These are phyloP conservation scores for Globisporangium polare DNA, from an alignment of 352 stramenopile genomes.

Conservation along the genomic window DNA sequence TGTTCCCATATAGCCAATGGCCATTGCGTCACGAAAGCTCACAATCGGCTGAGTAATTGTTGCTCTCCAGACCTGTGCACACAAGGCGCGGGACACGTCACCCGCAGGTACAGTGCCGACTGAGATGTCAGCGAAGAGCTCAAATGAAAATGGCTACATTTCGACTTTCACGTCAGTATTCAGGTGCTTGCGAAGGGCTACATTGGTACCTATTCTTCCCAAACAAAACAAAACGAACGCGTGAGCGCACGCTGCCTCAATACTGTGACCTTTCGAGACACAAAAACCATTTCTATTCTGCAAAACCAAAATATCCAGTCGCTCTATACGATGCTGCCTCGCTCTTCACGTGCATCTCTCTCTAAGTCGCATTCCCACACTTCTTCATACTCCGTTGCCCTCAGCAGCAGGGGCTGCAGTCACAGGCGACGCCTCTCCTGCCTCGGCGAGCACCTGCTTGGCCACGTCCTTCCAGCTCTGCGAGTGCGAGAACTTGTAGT, in stretches of 20 bases:
- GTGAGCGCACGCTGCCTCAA: not conserved
- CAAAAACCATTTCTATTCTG: not conserved
- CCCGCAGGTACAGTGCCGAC: no score
- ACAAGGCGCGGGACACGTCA: no score
- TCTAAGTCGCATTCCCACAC: not conserved
- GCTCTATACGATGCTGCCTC: not conserved
- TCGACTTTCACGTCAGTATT: not conserved
- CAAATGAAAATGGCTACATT: not conserved
- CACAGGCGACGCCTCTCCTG: slow-evolving; percentile 8
- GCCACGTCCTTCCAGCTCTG: slow-evolving; percentile 75
- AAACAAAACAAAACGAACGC: not conserved
- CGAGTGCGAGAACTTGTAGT: slow-evolving; percentile 85
- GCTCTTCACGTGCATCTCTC: not conserved
- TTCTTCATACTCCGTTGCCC: not conserved
- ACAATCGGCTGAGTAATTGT: no score
- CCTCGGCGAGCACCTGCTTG: slow-evolving; percentile 55
- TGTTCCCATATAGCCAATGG: no score
- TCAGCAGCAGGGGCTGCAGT: not conserved
- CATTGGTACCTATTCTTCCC: not conserved
- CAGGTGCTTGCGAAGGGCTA: not conserved
- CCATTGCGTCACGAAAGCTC: no score
- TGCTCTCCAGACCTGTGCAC: no score
- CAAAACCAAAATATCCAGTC: not conserved
- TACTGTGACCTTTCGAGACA: not conserved
- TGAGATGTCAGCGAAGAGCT: not conserved